These are phyloP conservation scores for Pythium pyrilobum DNA, from an alignment of 352 stramenopile genomes.

Conservation along the genomic window DNA sequence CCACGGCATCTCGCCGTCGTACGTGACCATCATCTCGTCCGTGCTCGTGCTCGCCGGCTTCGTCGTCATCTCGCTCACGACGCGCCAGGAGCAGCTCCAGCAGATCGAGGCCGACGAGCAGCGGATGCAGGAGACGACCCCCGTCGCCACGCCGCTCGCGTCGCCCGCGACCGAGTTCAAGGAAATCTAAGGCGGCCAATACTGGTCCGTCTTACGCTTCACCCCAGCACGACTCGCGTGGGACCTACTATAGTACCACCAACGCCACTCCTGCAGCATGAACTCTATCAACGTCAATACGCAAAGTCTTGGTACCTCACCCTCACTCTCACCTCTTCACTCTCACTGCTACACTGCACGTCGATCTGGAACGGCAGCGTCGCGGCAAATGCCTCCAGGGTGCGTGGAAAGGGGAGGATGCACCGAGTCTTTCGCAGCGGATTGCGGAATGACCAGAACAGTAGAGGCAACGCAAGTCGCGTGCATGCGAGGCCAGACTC, in stretches of 20 bases:
- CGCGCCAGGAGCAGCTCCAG: constrained; percentile 14
- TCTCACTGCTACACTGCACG: no score
- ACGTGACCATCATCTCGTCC: constrained; percentile 55
- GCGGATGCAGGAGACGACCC: background rate
- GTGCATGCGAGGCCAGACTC: no score
- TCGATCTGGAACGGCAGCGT: background rate
- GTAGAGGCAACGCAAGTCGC: background rate
- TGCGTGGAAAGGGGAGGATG: no score
- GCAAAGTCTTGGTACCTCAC: no score
- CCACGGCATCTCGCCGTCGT: constrained; percentile 39
- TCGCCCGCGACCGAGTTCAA: constrained; percentile 13
- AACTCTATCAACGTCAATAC: no score
- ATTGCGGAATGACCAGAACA: background rate
- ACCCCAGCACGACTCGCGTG: background rate
- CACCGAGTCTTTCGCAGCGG: background rate
- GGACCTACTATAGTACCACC: background rate
- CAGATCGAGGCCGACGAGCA: background rate
- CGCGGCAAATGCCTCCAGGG: constrained; percentile 3
- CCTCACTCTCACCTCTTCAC: no score
- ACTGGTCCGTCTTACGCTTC: background rate
- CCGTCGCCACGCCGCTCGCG: background rate
- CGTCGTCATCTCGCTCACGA: constrained; percentile 53
- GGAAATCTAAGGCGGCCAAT: background rate
- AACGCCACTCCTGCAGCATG: background rate
- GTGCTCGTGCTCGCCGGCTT: constrained; percentile 68